Conservation (phyloP, 345 rosid species). For the Melaleuca alternifolia region DNA sequence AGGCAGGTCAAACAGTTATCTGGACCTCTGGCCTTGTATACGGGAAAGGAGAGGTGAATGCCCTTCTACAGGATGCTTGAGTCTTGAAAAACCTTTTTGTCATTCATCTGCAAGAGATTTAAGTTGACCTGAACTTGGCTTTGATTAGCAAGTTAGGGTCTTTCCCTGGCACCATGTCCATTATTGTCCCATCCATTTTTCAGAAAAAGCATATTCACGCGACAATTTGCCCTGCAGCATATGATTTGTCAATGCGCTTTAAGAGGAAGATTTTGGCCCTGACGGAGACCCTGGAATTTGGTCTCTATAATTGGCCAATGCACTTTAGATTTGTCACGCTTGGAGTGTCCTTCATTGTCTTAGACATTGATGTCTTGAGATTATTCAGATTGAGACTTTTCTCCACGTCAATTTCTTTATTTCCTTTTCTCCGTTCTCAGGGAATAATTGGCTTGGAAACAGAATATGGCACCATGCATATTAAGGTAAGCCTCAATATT, state of each 20-base stretch:
- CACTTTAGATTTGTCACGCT: not conserved
- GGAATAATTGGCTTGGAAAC: constrained; percentile 85
- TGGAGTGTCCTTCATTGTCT: not conserved
- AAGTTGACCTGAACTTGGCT: not conserved
- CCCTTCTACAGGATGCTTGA: not conserved
- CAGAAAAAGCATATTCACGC: not conserved
- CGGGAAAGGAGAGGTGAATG: constrained; percentile 87
- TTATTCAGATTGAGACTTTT: not conserved
- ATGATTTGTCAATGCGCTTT: not conserved
- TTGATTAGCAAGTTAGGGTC: not conserved
- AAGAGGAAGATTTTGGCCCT: not conserved
- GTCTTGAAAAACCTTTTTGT: not conserved
- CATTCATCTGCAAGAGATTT: not conserved
- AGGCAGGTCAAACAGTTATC: constrained; percentile 38
- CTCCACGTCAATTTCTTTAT: not conserved
- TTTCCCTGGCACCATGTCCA: not conserved
- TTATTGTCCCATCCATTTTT: not conserved
- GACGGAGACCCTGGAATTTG: not conserved
- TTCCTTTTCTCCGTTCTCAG: constrained; percentile 17
- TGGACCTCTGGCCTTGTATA: constrained; percentile 96
- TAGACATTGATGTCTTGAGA: not conserved
- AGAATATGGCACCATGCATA: constrained; percentile 61
- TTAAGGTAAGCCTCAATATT: constrained; percentile 45
- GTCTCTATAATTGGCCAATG: not conserved
- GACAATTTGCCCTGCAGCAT: not conserved